Evolutionary conservation across 208 protist species (phyloP).

Genomic region (Acanthamoeba healyi): DNA sequence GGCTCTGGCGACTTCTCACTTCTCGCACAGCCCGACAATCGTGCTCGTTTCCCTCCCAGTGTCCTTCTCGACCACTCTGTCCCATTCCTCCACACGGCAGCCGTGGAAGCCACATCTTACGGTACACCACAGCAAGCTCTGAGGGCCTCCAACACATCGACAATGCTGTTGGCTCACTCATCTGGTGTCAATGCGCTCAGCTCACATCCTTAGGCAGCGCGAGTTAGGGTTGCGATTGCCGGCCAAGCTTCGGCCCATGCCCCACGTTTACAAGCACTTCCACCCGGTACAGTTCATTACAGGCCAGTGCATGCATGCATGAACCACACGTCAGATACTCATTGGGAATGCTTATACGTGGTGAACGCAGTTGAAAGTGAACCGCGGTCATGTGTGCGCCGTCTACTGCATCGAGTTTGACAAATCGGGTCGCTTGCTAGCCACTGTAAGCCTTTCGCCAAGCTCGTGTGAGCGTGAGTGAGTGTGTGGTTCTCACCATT

Average conservation of each 20-base stretch:
- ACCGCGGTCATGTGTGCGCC: conserved; percentile 57
- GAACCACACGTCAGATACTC: too few relatives aligned
- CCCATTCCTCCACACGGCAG: background rate
- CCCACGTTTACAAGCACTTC: conserved; percentile 30
- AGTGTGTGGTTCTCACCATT: background rate
- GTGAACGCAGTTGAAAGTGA: conserved; percentile 45
- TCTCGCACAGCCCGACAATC: background rate
- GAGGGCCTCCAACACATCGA: background rate
- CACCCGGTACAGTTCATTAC: background rate
- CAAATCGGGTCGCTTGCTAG: conserved; percentile 28
- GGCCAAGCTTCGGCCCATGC: conserved; percentile 45
- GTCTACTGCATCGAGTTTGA: conserved; percentile 77
- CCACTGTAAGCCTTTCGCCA: background rate
- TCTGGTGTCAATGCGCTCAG: background rate
- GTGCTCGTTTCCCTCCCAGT: background rate
- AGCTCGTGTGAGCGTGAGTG: background rate
- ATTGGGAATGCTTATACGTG: background rate
- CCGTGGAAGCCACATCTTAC: conserved; percentile 4
- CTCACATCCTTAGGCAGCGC: background rate
- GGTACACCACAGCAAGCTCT: background rate
- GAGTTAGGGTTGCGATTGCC: conserved; percentile 43
- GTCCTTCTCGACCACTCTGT: background rate
- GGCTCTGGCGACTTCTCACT: conserved; percentile 7
- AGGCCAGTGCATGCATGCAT: background rate
- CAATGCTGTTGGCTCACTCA: background rate